A percentile compares a stretch with the other conserved stretches of the same genome.
These are phyloP conservation scores for Solanum hybrid DNA, from an alignment of 305 asterid genomes.

Conservation along the genomic window DNA sequence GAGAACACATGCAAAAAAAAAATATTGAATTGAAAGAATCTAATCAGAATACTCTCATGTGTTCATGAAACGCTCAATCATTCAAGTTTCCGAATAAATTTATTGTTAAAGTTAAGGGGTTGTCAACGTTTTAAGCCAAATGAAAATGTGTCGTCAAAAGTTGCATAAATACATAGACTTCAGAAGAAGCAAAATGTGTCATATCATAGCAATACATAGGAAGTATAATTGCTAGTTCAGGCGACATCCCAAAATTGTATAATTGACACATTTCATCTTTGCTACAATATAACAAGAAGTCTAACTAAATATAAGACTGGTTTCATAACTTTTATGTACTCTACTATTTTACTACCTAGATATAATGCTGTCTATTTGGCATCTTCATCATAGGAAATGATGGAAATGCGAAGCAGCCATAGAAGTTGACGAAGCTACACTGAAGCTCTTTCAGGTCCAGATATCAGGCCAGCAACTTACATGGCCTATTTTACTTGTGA, in stretches of 20 bases:
- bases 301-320: background rate
- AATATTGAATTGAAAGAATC: no score
- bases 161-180: background rate
- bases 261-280: background rate
- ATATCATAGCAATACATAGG: background rate
- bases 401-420: background rate
- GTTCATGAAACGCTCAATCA: background rate
- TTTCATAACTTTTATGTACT: background rate
- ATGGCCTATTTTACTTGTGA: background rate
- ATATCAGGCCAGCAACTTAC: background rate
- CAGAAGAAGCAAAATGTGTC: background rate
- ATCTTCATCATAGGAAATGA: background rate
- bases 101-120: background rate
- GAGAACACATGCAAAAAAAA: no score
- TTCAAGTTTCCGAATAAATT: background rate
- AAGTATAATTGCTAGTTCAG: background rate
- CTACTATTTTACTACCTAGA: background rate
- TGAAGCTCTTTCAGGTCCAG: background rate
- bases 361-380: background rate
- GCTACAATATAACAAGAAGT: background rate
- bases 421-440: background rate
- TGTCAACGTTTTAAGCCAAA: background rate
- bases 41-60: background rate
- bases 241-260: background rate
- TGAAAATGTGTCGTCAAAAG: background rate